Evolutionary conservation across 2,329 filamentous ascomycete species (phyloP), one percentile per base, ranked within the genome.

Genomic region (Neofusicoccum laricinum): DNA sequence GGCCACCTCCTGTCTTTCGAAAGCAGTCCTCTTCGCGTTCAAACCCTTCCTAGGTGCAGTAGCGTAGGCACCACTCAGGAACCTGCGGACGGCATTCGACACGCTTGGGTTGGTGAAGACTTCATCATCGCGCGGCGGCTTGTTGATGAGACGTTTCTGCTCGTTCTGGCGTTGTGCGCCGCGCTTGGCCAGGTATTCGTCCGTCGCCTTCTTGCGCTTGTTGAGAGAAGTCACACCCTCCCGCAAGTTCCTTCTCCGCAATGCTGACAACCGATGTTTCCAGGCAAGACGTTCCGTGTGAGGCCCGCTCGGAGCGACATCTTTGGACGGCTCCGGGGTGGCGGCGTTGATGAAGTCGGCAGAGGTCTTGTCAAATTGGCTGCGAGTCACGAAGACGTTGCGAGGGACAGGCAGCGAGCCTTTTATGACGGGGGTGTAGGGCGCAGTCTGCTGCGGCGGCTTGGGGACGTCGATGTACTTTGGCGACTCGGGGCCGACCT

Each of bases 371-470:
- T 75, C 67, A 36, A 67, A 69, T 65, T 63, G 53, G 49, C 67
- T 72, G 38, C 75, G 70, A 1, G 76, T 78, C 43, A 75, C 71
- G 80, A 98, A 97, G 68, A 98, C 80, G 64, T 91, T 85, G 67
- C 93, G 89, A 40, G 95, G 94, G 0, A 92, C 82, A 8, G 95
- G 95, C 0, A 99, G 85, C 64, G 89, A 86, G 69, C 95, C 95
- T 75, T 92, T 92, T 38, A 92, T 76, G 11, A 70, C 68, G 15
- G 78, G 80, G 65, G 80, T 80, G 59, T 75, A 72, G 3, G 80
- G 78, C 46, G 80, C 77, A n/a, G 86, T 83, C 58, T 89, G 87
- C 75, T 97, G 92, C n/a, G 87, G 85, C 55, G 90, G 85, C 69
- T 84, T 83, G 53, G 93, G 94, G 63, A 97, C 82, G 69, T 92